Evolutionary conservation across 495 filamentous ascomycete species (phyloP), one percentile per base, ranked within the genome.

Genomic region (Geoglossum glabrum): DNA sequence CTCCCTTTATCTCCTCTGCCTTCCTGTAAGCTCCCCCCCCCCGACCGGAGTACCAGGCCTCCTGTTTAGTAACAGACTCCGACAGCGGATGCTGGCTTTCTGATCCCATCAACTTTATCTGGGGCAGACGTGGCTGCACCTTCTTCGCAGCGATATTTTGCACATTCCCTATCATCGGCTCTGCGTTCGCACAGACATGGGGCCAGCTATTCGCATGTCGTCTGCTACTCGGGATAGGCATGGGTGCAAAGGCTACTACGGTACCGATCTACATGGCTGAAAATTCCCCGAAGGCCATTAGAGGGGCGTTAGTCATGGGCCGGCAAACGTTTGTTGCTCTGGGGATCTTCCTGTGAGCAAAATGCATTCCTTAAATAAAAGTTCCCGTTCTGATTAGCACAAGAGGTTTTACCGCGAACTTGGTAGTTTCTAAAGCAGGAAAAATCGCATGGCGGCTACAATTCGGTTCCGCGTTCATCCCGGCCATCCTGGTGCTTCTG

Each of bases 121-220:
- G 85, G 45, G 84, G 84, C 46, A 81, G 84, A 55, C 73, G 81
- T 45, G 80, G 80, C 33, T 78, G 79, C 25, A 86, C 87, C 60
- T 84, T 86, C 65, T 38, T 82, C 31, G 74, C 78, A 28, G 81
- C 78, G 1, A 68, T 83, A 57, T 83, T 86, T 65, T 81, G 77
- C 61, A 64, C 84, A 46, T 67, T 78, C 61, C 62, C 76, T 26
- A 77, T 81, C 19, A 76, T 88, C 60, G 81, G 81, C 28, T 79
- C 76, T n/a, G 82, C 75, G n/a, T 73, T 81, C 34, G 5, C 21
- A 5, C 21, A 50, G 21, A 27, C 26, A 10, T 50, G 46, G 46
- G 5, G 5, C 15, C 19, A 23, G 46, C 46, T 23, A 15, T 15
- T 50, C 15, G 4, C 15, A 5, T 23, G 21, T 10, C 46, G 46